phyloP scores from a whole-genome alignment of 2,329 filamentous ascomycete species.

The Sordariomycetes sp. region DNA sequence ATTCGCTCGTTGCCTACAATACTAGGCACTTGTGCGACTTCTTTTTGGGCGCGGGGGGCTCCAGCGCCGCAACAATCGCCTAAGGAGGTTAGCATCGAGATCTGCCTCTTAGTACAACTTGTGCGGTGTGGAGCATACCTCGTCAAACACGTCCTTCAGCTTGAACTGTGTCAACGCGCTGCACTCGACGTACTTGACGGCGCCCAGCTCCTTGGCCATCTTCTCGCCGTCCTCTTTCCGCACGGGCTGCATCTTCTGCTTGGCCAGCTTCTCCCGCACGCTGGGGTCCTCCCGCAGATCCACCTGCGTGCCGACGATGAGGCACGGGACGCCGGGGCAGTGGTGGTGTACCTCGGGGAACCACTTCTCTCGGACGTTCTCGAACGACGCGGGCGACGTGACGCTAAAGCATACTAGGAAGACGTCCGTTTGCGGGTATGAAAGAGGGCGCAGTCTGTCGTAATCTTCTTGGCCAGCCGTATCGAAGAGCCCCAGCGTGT shows the following conservation, averaged over 20 bases:
- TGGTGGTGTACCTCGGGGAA: slow-evolving; percentile 98
- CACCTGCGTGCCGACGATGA: slow-evolving; percentile 95
- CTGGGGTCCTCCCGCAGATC: slow-evolving; percentile 83
- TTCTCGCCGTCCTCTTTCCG: slow-evolving; percentile 84
- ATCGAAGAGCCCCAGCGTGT: slow-evolving; percentile 94
- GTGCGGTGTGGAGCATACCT: slow-evolving; percentile 44
- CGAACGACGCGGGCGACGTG: slow-evolving; percentile 92
- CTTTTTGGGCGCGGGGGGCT: slow-evolving; percentile 76
- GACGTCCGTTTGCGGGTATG: slow-evolving; percentile 96
- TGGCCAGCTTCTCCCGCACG: slow-evolving; percentile 80
- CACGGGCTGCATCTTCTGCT: slow-evolving; percentile 94
- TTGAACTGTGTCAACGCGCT: slow-evolving; percentile 97
- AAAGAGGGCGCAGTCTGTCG: slow-evolving; percentile 88
- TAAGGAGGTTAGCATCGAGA: slow-evolving; percentile 18
- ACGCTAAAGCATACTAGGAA: slow-evolving; percentile 99
- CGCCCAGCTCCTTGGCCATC: slow-evolving; percentile 95
- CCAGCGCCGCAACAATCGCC: slow-evolving; percentile 91
- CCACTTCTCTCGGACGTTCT: slow-evolving; percentile 99
- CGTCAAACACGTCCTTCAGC: slow-evolving; percentile 97
- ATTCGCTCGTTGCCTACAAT: slow-evolving; percentile 32
- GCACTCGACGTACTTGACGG: slow-evolving; percentile 98
- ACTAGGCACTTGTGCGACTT: slow-evolving; percentile 57
- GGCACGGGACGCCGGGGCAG: slow-evolving; percentile 91
- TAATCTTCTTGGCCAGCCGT: slow-evolving; percentile 99
- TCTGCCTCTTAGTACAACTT: neutral